These are phyloP conservation scores for Talaromyces sp. DNA, from an alignment of 2,329 filamentous ascomycete species.

Conservation along the genomic window DNA sequence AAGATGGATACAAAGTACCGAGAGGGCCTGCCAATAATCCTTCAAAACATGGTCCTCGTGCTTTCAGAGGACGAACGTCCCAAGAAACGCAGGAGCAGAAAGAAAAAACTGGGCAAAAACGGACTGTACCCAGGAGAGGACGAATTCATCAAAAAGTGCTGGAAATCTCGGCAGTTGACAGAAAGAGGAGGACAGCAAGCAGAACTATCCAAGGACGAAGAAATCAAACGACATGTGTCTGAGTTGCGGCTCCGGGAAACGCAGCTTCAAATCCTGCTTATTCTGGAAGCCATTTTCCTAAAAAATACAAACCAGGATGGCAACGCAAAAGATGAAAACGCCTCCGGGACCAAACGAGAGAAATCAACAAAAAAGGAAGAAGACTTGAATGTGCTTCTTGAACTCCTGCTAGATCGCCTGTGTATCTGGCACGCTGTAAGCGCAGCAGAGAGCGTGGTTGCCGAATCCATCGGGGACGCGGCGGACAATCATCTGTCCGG, in stretches of 20 bases:
- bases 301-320: constrained; percentile 22
- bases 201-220: constrained; percentile 27
- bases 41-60: constrained; percentile 32
- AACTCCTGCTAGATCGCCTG: constrained; percentile 44
- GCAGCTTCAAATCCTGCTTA: constrained; percentile 45
- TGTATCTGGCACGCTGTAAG: constrained; percentile 49
- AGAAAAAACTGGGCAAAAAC: constrained; percentile 43
- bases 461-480: constrained; percentile 23
- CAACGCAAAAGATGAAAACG: constrained; percentile 13
- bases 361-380: constrained; percentile 34
- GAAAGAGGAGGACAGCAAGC: constrained; percentile 22
- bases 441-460: constrained; percentile 29
- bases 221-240: constrained; percentile 36
- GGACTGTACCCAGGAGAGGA: constrained; percentile 44
- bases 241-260: constrained; percentile 45
- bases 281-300: constrained; percentile 44
- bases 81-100: constrained; percentile 32
- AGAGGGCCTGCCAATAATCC: constrained; percentile 36
- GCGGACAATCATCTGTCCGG: constrained; percentile 23
- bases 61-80: constrained; percentile 33
- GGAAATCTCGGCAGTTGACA: constrained; percentile 33
- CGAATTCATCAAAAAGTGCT: constrained; percentile 41
- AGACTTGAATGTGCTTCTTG: constrained; percentile 40
- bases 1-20: constrained; percentile 46
- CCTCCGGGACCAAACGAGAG: constrained; percentile 17